Base-by-base conservation (phyloP, 2,329 filamentous ascomycete genomes). In the Colletotrichum magnum region DNA sequence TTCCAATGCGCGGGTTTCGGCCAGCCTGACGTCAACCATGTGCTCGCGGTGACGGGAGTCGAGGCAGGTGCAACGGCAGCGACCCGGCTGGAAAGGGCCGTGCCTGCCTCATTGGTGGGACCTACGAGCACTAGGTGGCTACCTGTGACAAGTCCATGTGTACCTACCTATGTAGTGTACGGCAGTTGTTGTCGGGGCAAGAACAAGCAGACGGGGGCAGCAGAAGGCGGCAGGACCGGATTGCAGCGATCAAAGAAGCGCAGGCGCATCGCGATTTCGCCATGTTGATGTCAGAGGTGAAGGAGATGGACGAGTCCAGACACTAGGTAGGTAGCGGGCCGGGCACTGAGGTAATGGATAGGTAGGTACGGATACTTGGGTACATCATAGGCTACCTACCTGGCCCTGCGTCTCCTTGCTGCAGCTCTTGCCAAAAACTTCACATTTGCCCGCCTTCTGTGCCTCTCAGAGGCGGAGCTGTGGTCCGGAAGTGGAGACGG, bases 221-320 rank as follows among this genome's bases (percentile, higher is more conserved):
- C 24, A 36, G 26, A 50, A 15, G 32, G 32, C 32, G 32, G 28
- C 24, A 53, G n/a, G 10, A n/a, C 12, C 18, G 28, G 24, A 9
- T 57, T 21, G 13, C 36, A 39, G 48, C 41, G 43, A 58, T 66
- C 61, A 65, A 54, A 32, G 24, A 67, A 53, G 45, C 28, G 62
- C 66, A 50, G 61, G 43, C n/a, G 32, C 50, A 60, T 59, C 59
- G 53, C 15, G 18, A 60, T 68, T 69, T 65, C 68, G 68, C 64
- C 65, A 71, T 69, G 54, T 71, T 71, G 68, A 70, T 70, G 68
- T 71, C 68, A 71, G 41, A 68, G 50, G 45, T 45, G 18, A 16
- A 39, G 47, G 62, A 45, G 48, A 59, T 69, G 28, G 66, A 58
- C 63, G 66, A 43, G 15, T 66, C 64, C 58, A 61, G 45, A 58